These are phyloP conservation scores for Medicago lupulina DNA, from an alignment of 306 rosid species.

Conservation along the genomic window DNA sequence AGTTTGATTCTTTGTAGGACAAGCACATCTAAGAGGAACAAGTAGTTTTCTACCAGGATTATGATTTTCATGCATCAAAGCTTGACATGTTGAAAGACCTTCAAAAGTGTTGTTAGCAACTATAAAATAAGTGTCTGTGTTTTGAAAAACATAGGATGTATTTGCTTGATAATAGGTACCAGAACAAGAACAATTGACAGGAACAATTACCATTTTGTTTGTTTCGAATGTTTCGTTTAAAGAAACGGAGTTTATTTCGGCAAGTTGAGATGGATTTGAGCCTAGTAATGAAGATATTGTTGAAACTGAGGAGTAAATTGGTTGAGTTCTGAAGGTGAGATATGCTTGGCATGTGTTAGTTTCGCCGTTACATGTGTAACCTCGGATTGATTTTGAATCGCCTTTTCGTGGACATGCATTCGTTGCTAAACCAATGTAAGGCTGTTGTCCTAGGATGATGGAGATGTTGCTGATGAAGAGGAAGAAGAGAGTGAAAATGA, in stretches of 20 bases:
- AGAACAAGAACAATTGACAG: conserved; percentile 75
- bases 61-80: conserved; percentile 54
- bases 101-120: conserved; percentile 67
- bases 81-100: conserved; percentile 85
- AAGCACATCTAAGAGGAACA: conserved; percentile 93
- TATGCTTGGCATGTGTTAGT: conserved; percentile 72
- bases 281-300: conserved; percentile 63
- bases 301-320: conserved; percentile 65
- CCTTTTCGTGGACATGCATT: conserved; percentile 51
- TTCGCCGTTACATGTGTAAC: conserved; percentile 71
- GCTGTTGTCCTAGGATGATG: conserved; percentile 66
- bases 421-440: conserved; percentile 65
- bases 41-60: conserved; percentile 52
- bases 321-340: conserved; percentile 77
- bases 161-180: conserved; percentile 70
- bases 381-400: conserved; percentile 57
- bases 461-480: conserved; percentile 35
- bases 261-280: conserved; percentile 63
- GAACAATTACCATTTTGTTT: conserved; percentile 69
- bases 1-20: conserved; percentile 81
- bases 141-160: conserved; percentile 51
- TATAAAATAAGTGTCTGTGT: conserved; percentile 35
- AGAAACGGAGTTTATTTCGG: conserved; percentile 61
- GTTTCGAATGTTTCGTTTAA: conserved; percentile 52
- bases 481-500: conserved; percentile 36